phyloP scores from a whole-genome alignment of 2,329 filamentous ascomycete species.

The Epicoccum sorghinum region DNA sequence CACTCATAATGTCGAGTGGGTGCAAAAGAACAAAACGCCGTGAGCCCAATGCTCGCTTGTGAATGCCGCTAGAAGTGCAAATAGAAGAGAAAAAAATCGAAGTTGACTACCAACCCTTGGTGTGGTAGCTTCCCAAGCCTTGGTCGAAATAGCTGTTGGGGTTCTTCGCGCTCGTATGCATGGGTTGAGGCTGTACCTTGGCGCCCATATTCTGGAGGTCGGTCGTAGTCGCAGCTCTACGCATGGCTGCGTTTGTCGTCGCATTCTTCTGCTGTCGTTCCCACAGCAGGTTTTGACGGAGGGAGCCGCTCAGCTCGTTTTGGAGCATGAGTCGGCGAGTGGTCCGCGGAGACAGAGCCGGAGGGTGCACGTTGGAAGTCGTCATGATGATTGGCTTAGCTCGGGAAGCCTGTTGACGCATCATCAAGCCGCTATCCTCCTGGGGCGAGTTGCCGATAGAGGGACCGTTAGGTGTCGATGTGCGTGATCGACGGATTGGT shows the following conservation, averaged over 20 bases:
- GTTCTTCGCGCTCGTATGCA: slow-evolving; percentile 60
- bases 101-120: slow-evolving; percentile 75
- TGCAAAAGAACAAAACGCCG: slow-evolving; percentile 37
- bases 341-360: slow-evolving; percentile 85
- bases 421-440: slow-evolving; percentile 63
- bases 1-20: slow-evolving; percentile 22
- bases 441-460: slow-evolving; percentile 66
- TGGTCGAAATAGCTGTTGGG: slow-evolving; percentile 82
- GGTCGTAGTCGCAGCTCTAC: slow-evolving; percentile 62
- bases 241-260: slow-evolving; percentile 81
- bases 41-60: slow-evolving; percentile 40
- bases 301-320: slow-evolving; percentile 90
- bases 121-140: slow-evolving; percentile 77
- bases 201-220: slow-evolving; percentile 88
- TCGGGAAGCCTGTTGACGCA: slow-evolving; percentile 63
- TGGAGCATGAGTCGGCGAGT: slow-evolving; percentile 95
- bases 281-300: slow-evolving; percentile 90
- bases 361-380: slow-evolving; percentile 70
- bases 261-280: slow-evolving; percentile 94
- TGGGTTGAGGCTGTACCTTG: slow-evolving; percentile 59
- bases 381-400: slow-evolving; percentile 83
- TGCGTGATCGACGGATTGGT: slow-evolving; percentile 65
- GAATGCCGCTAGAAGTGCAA: slow-evolving; percentile 47
- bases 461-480: slow-evolving; percentile 71
- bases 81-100: slow-evolving; percentile 25